A percentile compares a stretch with the other conserved stretches of the same genome.
These are phyloP conservation scores for Neostapfia colusana DNA, from an alignment of 176 grass and related monocot species.

Conservation along the genomic window DNA sequence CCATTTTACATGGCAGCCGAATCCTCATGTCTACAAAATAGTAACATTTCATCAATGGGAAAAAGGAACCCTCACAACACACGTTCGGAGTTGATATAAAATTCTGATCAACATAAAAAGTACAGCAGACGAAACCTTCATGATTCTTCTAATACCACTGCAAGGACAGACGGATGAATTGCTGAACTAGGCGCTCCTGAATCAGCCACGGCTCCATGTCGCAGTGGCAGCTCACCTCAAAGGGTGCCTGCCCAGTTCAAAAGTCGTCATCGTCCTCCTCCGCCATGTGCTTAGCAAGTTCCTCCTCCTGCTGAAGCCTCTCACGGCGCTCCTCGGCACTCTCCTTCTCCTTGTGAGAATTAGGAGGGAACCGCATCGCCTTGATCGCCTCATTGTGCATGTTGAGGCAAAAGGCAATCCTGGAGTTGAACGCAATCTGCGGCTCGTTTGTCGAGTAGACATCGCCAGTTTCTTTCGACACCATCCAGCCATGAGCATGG, in stretches of 20 bases:
- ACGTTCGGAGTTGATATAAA: slow-evolving; percentile 1
- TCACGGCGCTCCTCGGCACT: slow-evolving; percentile 81
- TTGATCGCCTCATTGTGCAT: slow-evolving; percentile 93
- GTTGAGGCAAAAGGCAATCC: slow-evolving; percentile 88
- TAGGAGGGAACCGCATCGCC: slow-evolving; percentile 78
- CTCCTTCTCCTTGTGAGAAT: slow-evolving; percentile 88
- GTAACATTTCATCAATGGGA: not conserved
- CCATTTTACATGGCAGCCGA: not conserved
- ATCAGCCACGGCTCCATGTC: slow-evolving; percentile 8
- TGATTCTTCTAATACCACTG: not conserved
- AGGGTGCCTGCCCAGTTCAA: slow-evolving; percentile 25
- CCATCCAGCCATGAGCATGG: slow-evolving; percentile 79
- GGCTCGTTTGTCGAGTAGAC: slow-evolving; percentile 91
- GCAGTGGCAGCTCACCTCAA: slow-evolving; percentile 1
- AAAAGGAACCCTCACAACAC: not conserved
- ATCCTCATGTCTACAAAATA: not conserved
- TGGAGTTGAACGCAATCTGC: slow-evolving; percentile 76
- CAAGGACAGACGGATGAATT: not conserved
- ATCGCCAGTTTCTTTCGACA: slow-evolving; percentile 84
- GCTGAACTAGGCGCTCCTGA: not conserved
- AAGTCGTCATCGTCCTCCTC: slow-evolving; percentile 93
- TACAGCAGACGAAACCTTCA: not conserved
- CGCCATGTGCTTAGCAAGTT: slow-evolving; percentile 81
- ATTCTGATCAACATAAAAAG: slow-evolving; percentile 31
- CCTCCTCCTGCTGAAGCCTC: slow-evolving; percentile 84